Evolutionary conservation across 169 alveolate species (phyloP).

Genomic region (Blepharisma undulans): DNA sequence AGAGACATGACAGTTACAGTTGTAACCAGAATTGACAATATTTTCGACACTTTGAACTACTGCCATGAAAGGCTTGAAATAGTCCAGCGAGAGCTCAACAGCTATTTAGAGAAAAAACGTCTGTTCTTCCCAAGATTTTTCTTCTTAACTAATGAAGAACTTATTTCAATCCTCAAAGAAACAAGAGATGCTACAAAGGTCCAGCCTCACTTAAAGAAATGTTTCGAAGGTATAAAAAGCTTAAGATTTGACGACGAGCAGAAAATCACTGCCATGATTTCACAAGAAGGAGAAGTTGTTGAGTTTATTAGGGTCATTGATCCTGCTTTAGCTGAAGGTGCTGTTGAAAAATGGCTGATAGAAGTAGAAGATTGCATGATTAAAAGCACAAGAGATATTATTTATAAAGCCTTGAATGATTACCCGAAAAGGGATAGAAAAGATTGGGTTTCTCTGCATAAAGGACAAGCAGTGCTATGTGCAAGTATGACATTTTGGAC

Average conservation of each 20-base stretch:
- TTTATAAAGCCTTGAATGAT: conserved; percentile 74
- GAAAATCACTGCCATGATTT: conserved; percentile 57
- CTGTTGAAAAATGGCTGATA: conserved; percentile 92
- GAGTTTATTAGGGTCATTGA: conserved; percentile 43
- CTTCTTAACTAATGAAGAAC: conserved; percentile 95
- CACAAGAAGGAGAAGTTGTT: conserved; percentile 60
- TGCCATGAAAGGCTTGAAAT: conserved; percentile 86
- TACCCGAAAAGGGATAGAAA: conserved; percentile 82
- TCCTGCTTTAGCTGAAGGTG: conserved; percentile 84
- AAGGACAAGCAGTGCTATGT: conserved; percentile 90
- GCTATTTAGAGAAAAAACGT: conserved; percentile 92
- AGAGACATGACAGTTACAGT: conserved; percentile 57
- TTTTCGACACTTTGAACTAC: conserved; percentile 75
- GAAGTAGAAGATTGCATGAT: conserved; percentile 87
- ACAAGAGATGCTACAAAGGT: conserved; percentile 92
- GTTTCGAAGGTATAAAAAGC: conserved; percentile 92
- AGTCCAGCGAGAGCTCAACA: conserved; percentile 89
- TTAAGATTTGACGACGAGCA: conserved; percentile 49
- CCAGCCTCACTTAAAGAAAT: conserved; percentile 91
- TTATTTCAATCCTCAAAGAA: conserved; percentile 91
- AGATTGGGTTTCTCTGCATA: conserved; percentile 91
- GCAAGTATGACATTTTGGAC: conserved; percentile 91
- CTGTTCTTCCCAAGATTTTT: conserved; percentile 88
- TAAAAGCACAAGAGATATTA: conserved; percentile 78
- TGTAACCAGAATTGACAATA: conserved; percentile 78